Base-by-base conservation (phyloP, 2,329 filamentous ascomycete species). In the Sphaerostilbella broomeana region DNA sequence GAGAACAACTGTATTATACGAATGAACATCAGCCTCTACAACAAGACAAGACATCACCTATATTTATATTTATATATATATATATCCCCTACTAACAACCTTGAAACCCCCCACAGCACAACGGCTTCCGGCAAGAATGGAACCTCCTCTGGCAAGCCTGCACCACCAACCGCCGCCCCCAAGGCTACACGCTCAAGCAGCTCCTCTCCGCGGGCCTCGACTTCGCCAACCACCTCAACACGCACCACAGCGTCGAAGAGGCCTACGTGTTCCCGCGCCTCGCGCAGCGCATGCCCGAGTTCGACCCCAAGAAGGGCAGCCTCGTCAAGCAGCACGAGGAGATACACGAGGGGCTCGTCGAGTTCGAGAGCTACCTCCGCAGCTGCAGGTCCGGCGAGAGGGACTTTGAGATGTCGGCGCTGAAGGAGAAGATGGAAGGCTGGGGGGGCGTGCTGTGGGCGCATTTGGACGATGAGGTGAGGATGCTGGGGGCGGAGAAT, bases 191-290 rank as follows among this genome's bases (percentile, higher is more conserved):
- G 1, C 72, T 86, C 11, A 72, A 73, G 19, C 72, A 82, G 47
- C 86, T 92, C 60, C 65, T 94, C 49, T 59, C 68, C 49, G 67
- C 72, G 18, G 85, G 81, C 21, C 67, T 86, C n/a, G 66, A 78
- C 34, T 87, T 95, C 58, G 73, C 76, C 49, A 69, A 72, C 12
- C 74, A 83, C 42, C 76, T 95, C n/a, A 73, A 77, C 8, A 63
- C 75, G 42, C 88, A 95, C 64, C 89, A 95, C 65, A 68, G 65
- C 42, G 90, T 94, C 53, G 89, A 95, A 60, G 88, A 95, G 61
- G 64, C 69, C 20, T 77, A 87, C 58, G 70, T 95, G 27, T 95
- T 94, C 60, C 89, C 88, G 1, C 55, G 81, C 1, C 73, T 95
- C 2, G 86, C 84, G 10, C 68, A 67, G 51, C 80, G 78, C 49